A percentile compares a stretch with the other conserved stretches of the same genome.
phyloP scores from a whole-genome alignment of 176 grass and related monocot species.

The Cenchrus purpureus region DNA sequence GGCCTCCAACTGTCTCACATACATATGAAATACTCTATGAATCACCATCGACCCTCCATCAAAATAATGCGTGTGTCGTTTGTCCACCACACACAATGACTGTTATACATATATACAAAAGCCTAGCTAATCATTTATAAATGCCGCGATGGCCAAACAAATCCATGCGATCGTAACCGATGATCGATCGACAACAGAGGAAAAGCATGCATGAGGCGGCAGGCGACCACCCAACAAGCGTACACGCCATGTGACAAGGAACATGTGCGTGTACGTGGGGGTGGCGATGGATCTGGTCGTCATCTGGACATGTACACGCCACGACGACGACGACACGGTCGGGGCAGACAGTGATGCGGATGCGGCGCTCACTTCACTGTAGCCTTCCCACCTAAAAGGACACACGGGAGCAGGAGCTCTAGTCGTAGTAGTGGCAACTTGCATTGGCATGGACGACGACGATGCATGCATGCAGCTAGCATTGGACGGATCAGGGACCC shows the following conservation, averaged over 20 bases:
- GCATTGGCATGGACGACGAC: background rate
- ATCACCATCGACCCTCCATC: no score
- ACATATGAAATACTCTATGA: no score
- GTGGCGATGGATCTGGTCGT: no score
- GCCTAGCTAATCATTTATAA: background rate
- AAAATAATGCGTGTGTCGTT: background rate
- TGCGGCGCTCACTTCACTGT: slow-evolving; percentile 13
- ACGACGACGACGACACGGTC: background rate
- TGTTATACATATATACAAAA: background rate
- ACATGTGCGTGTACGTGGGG: background rate
- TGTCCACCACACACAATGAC: no score
- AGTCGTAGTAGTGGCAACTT: background rate
- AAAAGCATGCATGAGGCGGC: no score
- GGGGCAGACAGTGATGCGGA: background rate
- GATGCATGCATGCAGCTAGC: background rate
- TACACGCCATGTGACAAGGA: slow-evolving; percentile 30
- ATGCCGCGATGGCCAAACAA: no score
- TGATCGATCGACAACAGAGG: no score
- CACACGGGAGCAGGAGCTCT: slow-evolving; percentile 7
- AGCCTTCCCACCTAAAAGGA: background rate
- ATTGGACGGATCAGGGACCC: background rate
- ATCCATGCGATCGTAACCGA: no score
- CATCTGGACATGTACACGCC: background rate
- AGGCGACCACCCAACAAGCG: no score
- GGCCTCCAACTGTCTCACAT: no score